Evolutionary conservation across 1,284 basidiomycete genomes (phyloP).

Genomic region (Malassezia sympodialis): DNA sequence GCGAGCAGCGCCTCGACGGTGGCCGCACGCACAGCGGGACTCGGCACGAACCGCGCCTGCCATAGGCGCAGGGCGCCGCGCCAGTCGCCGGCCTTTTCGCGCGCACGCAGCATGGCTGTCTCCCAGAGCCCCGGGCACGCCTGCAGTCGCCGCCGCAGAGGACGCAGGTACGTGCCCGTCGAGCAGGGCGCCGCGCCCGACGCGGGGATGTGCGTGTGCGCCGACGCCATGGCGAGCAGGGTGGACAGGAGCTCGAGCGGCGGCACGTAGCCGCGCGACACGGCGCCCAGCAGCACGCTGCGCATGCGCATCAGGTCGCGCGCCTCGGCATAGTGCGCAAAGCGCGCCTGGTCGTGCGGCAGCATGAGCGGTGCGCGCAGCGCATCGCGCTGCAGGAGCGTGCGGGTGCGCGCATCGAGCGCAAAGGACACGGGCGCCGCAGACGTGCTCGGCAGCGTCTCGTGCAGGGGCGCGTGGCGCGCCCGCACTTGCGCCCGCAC

Average conservation of each 20-base stretch:
- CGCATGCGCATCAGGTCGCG: constrained; percentile 6
- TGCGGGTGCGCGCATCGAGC: neutral
- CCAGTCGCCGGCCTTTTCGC: constrained; percentile 9
- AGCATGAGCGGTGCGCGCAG: neutral
- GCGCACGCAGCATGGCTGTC: constrained; percentile 14
- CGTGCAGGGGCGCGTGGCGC: neutral
- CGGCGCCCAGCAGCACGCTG: neutral
- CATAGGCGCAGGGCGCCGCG: constrained; percentile 12
- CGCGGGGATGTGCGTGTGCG: neutral
- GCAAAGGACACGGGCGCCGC: neutral
- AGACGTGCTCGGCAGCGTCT: neutral
- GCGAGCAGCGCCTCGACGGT: constrained; percentile 1
- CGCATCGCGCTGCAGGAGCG: neutral
- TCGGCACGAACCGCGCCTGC: constrained; percentile 11
- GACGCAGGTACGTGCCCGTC: constrained; percentile 11
- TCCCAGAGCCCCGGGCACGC: constrained; percentile 7
- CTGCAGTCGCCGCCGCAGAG: constrained; percentile 3
- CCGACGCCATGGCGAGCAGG: constrained; percentile 7
- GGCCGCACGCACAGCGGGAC: neutral
- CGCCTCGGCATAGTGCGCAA: neutral
- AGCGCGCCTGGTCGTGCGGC: constrained; percentile 1
- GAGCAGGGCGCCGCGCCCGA: neutral
- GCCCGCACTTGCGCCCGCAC: constrained; percentile 1
- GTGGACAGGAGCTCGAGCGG: constrained; percentile 3
- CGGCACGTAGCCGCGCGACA: neutral